phyloP scores from a whole-genome alignment of 2,329 filamentous ascomycete genomes.

The Coniochaeta pulveracea region DNA sequence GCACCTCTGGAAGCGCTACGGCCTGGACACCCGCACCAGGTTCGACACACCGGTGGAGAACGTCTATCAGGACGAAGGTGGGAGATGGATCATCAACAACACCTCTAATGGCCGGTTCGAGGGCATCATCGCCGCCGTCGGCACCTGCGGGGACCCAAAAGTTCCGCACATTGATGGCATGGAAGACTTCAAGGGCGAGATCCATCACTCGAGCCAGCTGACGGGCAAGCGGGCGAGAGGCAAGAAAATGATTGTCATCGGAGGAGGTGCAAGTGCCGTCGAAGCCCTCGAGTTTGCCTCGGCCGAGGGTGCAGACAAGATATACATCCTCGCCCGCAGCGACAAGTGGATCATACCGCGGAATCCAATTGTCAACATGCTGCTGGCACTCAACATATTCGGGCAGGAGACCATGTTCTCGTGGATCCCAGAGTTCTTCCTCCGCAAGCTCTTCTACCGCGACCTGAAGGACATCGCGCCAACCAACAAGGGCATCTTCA shows the following conservation, averaged over 20 bases:
- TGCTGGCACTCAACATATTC: conserved; percentile 69
- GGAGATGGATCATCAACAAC: conserved; percentile 70
- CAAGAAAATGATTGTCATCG: conserved; percentile 67
- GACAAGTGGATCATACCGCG: conserved; percentile 86
- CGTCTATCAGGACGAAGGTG: conserved; percentile 56
- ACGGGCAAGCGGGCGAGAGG: conserved; percentile 60
- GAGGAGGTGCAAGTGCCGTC: conserved; percentile 70
- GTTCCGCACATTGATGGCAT: conserved; percentile 60
- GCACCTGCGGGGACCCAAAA: conserved; percentile 68
- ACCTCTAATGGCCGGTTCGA: conserved; percentile 62
- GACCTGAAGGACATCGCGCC: conserved; percentile 68
- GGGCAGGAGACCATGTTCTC: conserved; percentile 66
- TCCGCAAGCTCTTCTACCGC: conserved; percentile 72
- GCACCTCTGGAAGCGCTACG: conserved; percentile 64
- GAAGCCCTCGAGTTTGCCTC: conserved; percentile 74
- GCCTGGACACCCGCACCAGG: conserved; percentile 55
- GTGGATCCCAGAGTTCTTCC: conserved; percentile 65
- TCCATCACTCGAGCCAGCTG: conserved; percentile 66
- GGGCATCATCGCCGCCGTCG: conserved; percentile 66
- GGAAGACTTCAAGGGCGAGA: conserved; percentile 58
- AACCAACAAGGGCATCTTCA: conserved; percentile 62
- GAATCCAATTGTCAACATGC: conserved; percentile 60
- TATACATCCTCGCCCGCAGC: conserved; percentile 62
- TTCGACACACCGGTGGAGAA: conserved; percentile 62
- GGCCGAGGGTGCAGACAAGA: conserved; percentile 52